Evolutionary conservation across 495 filamentous ascomycete species (phyloP), one percentile per base, ranked within the genome.

Genomic region (Penicillium riverlandense): DNA sequence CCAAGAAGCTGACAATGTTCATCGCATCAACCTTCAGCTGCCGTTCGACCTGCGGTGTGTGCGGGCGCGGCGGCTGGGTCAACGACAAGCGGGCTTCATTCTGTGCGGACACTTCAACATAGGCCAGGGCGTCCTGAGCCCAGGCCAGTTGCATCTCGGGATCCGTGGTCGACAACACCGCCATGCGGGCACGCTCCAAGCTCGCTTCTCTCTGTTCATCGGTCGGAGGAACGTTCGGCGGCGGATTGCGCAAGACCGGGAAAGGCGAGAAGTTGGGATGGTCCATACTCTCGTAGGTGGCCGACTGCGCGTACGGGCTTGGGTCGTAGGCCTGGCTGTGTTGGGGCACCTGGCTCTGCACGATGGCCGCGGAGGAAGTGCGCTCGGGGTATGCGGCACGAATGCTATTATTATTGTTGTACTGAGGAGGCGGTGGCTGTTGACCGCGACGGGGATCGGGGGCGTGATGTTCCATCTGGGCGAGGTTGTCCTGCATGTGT

Each of bases 61-160:
- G 65, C 11, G 88, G 74, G 22, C 92, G 76, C 28, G 77, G 69
- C 14, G 72, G 77, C 50, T 78, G 76, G 10, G 68, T 79, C n/a
- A 86, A 74, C 40, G 80, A 75, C 43, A 85, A 71, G 37, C 74
- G 79, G 53, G 67, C 74, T 62, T 77, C 81, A 56, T 79, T 82
- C 65, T 75, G 84, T 70, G 80, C 75, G 35, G 87, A 77, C 43
- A 89, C 82, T 61, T 96, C 94, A 32, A 94, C 86, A 69, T 87
- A 96, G 35, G 84, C 79, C 37, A 98, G 73, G 16, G 87, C 81
- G 67, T 97, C 92, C 60, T 95, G 84, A 34, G 94, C 92, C 92
- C 92, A 98, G 29, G 86, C 84, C 47, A 98, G 71, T 72, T 98
- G 92, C 84, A 95, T 91, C 47, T 95, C 85, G 30, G 91, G 89